These are phyloP conservation scores for Verticillium dahliae DNA, from an alignment of 2,329 filamentous ascomycete species.

Conservation along the genomic window DNA sequence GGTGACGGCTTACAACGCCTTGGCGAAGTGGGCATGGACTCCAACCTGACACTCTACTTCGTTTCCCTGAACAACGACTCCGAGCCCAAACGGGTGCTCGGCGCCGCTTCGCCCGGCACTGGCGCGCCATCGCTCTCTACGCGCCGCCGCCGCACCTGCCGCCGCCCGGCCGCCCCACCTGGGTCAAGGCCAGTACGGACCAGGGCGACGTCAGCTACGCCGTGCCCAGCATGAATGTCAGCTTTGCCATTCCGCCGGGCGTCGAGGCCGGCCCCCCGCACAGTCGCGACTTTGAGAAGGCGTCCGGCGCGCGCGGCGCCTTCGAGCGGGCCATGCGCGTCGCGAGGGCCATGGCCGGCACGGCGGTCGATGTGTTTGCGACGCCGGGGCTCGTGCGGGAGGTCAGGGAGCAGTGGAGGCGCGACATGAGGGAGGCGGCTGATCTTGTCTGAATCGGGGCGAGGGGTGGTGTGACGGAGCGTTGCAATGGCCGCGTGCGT, in stretches of 20 bases:
- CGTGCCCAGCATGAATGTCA: conserved; percentile 46
- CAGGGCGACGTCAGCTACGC: conserved; percentile 53
- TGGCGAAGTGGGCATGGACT: no score
- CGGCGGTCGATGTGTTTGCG: conserved; percentile 15
- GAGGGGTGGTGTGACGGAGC: no score
- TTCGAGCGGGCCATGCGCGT: conserved; percentile 15
- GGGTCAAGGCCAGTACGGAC: conserved; percentile 51
- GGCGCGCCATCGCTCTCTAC: conserved; percentile 28
- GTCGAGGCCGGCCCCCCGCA: conserved; percentile 12
- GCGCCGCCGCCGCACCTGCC: conserved; percentile 18
- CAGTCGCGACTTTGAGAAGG: conserved; percentile 15
- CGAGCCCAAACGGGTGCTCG: conserved; percentile 44
- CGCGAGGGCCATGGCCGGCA: conserved; percentile 15
- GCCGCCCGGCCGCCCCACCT: conserved; percentile 28
- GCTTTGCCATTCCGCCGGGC: conserved; percentile 42
- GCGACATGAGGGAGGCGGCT: conserved; percentile 10
- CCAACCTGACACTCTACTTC: no score
- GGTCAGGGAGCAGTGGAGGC: conserved; percentile 15
- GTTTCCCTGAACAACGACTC: no score
- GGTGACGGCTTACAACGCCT: no score
- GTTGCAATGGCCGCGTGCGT: no score
- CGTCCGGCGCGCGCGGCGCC: conserved; percentile 13
- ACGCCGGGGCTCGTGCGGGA: conserved; percentile 12
- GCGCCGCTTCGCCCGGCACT: conserved; percentile 33
- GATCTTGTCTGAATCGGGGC: background rate